A percentile compares a stretch with the other conserved stretches of the same genome.
Evolutionary conservation across 2,329 filamentous ascomycete species (phyloP).

Genomic region (Peltaster fructicola): DNA sequence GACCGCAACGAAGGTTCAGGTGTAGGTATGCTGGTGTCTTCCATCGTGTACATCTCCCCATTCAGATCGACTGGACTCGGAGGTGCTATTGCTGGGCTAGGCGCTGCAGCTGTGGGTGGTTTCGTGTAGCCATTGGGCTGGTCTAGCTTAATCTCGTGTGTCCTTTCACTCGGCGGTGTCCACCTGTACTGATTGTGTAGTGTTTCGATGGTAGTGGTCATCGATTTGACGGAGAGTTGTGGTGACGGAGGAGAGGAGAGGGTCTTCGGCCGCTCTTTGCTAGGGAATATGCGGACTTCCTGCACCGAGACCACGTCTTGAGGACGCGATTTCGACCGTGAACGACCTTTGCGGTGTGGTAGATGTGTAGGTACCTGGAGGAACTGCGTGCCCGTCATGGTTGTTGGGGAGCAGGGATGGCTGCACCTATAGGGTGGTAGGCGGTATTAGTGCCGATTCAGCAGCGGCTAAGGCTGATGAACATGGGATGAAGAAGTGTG

Average conservation of each 20-base stretch:
- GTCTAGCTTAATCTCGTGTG: neutral
- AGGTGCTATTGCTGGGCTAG: conserved; percentile 4
- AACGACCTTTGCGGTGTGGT: conserved; percentile 16
- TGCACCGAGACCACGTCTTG: conserved; percentile 8
- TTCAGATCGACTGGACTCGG: conserved; percentile 17
- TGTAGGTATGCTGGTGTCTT: conserved; percentile 13
- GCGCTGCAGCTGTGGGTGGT: conserved; percentile 1
- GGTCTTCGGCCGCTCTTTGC: conserved; percentile 9
- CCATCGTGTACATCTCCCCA: conserved; percentile 18
- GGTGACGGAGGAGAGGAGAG: conserved; percentile 10
- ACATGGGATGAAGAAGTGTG: no score
- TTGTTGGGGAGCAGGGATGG: conserved; percentile 3
- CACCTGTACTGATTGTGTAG: no score
- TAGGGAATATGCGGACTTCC: conserved; percentile 9
- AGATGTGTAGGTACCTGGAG: conserved; percentile 21
- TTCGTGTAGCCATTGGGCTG: conserved; percentile 7
- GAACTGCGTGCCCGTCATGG: conserved; percentile 15
- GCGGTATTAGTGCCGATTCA: no score
- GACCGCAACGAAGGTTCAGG: conserved; percentile 15
- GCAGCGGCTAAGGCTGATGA: no score
- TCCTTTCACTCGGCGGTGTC: no score
- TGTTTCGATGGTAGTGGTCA: conserved; percentile 5
- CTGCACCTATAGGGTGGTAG: no score
- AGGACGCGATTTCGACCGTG: conserved; percentile 15
- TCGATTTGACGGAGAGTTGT: conserved; percentile 9